Conservation (phyloP, 208 protist species). For the Trypanosoma caninum region DNA sequence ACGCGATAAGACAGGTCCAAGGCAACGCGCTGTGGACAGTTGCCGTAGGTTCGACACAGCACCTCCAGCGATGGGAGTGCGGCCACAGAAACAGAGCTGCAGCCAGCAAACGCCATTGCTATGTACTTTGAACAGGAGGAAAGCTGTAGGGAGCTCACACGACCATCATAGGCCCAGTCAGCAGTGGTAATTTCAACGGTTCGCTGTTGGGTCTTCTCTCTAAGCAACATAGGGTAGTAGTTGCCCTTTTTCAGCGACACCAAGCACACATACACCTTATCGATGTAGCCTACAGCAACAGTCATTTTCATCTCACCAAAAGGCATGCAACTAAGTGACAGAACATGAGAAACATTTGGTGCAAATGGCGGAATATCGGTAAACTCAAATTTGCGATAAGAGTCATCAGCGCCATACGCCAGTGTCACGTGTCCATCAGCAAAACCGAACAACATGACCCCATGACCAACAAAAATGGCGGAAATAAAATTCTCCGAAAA, state of each 20-base stretch:
- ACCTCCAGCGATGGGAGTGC: constrained; percentile 18
- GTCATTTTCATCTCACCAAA: constrained; percentile 8
- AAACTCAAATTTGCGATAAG: background rate
- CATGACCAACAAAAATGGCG: constrained; percentile 4
- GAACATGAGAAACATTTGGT: constrained; percentile 13
- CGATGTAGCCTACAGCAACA: constrained; percentile 28
- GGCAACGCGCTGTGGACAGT: background rate
- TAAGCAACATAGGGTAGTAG: background rate
- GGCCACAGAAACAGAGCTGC: constrained; percentile 7
- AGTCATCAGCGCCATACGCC: background rate
- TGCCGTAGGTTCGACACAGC: background rate
- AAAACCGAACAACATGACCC: constrained; percentile 28
- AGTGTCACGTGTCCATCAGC: constrained; percentile 32
- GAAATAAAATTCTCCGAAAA: background rate
- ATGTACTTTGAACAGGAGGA: constrained; percentile 11
- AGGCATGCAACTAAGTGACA: constrained; percentile 21
- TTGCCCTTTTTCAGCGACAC: background rate
- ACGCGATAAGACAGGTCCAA: constrained; percentile 1
- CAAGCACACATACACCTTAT: constrained; percentile 19
- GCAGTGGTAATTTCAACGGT: background rate
- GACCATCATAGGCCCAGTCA: background rate
- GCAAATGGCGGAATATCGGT: constrained; percentile 8
- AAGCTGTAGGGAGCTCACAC: constrained; percentile 19
- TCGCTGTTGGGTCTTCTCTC: constrained; percentile 2
- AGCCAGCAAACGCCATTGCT: constrained; percentile 13